Conservation (phyloP, 2,329 filamentous ascomycete species). For the Aulographum hederae region DNA sequence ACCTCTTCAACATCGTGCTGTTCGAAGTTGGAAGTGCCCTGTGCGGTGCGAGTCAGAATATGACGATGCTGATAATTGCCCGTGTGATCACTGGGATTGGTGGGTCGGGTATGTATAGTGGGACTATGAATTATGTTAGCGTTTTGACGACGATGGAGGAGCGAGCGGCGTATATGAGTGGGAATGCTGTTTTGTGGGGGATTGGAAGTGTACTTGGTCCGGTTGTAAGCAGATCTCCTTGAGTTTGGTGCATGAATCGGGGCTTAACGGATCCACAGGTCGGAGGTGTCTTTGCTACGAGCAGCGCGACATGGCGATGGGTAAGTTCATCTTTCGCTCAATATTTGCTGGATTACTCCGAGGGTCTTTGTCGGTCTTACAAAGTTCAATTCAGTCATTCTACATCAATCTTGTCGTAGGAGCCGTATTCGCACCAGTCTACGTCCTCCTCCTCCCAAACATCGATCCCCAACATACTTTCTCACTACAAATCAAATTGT, state of each 20-base stretch:
- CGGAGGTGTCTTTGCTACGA: constrained; percentile 13
- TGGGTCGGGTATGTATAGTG: constrained; percentile 14
- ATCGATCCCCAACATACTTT: constrained; percentile 8
- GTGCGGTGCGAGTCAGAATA: constrained; percentile 12
- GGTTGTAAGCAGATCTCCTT: no score
- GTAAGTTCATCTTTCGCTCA: no score
- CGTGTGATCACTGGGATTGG: constrained; percentile 14
- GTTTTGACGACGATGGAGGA: constrained; percentile 6
- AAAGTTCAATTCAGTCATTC: no score
- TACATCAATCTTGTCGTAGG: constrained; percentile 37
- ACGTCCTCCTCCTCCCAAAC: constrained; percentile 24
- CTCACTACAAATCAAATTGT: constrained; percentile 1
- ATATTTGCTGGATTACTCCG: no score
- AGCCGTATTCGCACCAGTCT: constrained; percentile 22
- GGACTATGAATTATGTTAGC: constrained; percentile 6
- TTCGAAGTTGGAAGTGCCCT: constrained; percentile 12
- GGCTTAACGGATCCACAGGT: background rate
- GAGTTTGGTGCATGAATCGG: no score
- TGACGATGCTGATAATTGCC: constrained; percentile 13
- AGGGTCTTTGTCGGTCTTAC: no score
- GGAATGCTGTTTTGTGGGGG: constrained; percentile 10
- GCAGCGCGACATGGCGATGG: constrained; percentile 13
- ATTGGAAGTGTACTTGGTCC: constrained; percentile 12
- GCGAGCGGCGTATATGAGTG: constrained; percentile 6
- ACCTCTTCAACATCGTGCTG: constrained; percentile 8